Evolutionary conservation across 331 rosid genomes (phyloP).

Genomic region (Rhamnella rubrinervis): DNA sequence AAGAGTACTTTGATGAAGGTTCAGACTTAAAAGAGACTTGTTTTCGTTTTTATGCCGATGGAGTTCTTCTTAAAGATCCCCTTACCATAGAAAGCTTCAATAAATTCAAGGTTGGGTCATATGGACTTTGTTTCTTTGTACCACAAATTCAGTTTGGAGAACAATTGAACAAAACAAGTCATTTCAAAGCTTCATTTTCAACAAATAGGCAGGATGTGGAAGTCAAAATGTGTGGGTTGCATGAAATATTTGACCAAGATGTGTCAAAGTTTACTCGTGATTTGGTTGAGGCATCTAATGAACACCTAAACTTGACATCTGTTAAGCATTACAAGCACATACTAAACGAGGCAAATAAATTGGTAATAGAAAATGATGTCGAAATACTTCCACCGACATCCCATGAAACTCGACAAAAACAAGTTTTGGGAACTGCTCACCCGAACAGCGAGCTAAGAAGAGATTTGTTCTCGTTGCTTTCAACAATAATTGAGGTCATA

Average conservation of each 20-base stretch:
- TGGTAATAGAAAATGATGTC: too few relatives aligned
- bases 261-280: background rate
- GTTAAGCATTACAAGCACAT: background rate
- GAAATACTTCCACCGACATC: too few relatives aligned
- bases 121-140: background rate
- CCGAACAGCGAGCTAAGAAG: too few relatives aligned
- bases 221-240: constrained; percentile 1
- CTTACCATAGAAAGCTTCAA: background rate
- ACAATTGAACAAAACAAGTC: background rate
- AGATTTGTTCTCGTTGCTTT: too few relatives aligned
- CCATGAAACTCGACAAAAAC: too few relatives aligned
- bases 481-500: too few relatives aligned
- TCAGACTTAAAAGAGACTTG: background rate
- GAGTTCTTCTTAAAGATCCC: background rate
- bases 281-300: background rate
- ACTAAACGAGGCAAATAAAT: background rate
- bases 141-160: background rate
- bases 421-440: too few relatives aligned
- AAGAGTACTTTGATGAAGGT: background rate
- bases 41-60: background rate
- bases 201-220: background rate
- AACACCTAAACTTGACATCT: background rate
- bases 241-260: background rate
- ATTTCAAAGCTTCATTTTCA: background rate
- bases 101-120: background rate